Evolutionary conservation across 2,329 filamentous ascomycete genomes (phyloP), one percentile per base, ranked within the genome.

Genomic region (Aspergillus niger): DNA sequence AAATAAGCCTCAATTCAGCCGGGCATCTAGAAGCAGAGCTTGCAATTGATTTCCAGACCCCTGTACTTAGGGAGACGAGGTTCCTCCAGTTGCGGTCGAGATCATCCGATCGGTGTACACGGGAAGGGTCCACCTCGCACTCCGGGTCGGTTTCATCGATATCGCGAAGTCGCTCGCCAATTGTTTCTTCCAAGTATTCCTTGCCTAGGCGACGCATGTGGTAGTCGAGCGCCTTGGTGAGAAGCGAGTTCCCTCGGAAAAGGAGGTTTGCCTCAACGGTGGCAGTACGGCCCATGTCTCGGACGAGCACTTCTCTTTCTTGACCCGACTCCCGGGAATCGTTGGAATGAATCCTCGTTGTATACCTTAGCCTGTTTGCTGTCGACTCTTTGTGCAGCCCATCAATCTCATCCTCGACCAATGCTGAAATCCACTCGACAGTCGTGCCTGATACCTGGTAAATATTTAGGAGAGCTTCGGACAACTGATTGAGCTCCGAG

Each of bases 341-440:
- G 61, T 84, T 85, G 5, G 85, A 87, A 50, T 85, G 85, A 20
- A 82, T 88, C 73, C 83, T 90, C 82, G 81, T 88, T 49, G 81
- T 85, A 71, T 87, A 87, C 36, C 85, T 77, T 53, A 88, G 72
- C 39, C 85, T 73, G 63, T 80, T 91, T 64, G 89, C 85, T 0
- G 89, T 86, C 13, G 88, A 87, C 67, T 97, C 92, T 71, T 89
- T 96, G 58, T 92, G 87, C 17, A 95, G 88, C 0, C 94, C 94
- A 70, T 98, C 95, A 59, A 99, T 98, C 75, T 99, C 95, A 72
- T 98, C 94, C 75, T 99, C 95, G 0, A 97, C 91, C 43, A 99
- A 81, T 2, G 91, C 89, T 82, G 92, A 95, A 22, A 99, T 84
- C 95, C 95, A 99, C 61, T 97, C 92, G 47, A 85, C 85, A 2